These are phyloP conservation scores for Syzygium jambos DNA, from an alignment of 345 rosid genomes.

Conservation along the genomic window DNA sequence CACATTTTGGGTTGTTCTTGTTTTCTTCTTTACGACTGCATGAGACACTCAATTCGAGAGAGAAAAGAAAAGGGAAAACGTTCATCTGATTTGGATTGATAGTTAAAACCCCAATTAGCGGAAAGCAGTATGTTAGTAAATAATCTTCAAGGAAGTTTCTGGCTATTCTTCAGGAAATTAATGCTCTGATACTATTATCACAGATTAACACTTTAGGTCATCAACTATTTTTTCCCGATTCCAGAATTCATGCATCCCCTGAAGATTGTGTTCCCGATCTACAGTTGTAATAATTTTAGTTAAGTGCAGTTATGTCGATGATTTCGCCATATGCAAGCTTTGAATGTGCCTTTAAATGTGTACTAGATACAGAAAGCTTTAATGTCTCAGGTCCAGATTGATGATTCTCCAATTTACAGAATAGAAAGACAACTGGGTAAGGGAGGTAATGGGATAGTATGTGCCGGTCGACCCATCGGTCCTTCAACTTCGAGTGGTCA, in stretches of 20 bases:
- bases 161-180: not conserved
- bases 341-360: not conserved
- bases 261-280: not conserved
- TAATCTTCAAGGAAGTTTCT: not conserved
- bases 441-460: slow-evolving; percentile 64
- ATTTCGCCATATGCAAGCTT: not conserved
- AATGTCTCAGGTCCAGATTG: slow-evolving; percentile 40
- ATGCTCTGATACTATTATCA: not conserved
- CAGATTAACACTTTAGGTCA: not conserved
- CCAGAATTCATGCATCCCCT: not conserved
- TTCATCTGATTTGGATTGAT: not conserved
- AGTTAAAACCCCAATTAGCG: not conserved
- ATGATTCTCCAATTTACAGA: slow-evolving; percentile 47
- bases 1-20: not conserved
- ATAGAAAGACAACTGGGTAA: slow-evolving; percentile 49
- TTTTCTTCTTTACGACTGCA: not conserved
- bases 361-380: not conserved
- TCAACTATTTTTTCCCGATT: not conserved
- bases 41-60: not conserved
- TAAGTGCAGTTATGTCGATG: not conserved
- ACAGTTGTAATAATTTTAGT: not conserved
- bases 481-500: slow-evolving; percentile 10
- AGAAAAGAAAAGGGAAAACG: not conserved
- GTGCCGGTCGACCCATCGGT: slow-evolving; percentile 39
- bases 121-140: not conserved